Base-by-base conservation (phyloP, 371 early-diverging fungal genomes). In the Coemansia sp. region DNA sequence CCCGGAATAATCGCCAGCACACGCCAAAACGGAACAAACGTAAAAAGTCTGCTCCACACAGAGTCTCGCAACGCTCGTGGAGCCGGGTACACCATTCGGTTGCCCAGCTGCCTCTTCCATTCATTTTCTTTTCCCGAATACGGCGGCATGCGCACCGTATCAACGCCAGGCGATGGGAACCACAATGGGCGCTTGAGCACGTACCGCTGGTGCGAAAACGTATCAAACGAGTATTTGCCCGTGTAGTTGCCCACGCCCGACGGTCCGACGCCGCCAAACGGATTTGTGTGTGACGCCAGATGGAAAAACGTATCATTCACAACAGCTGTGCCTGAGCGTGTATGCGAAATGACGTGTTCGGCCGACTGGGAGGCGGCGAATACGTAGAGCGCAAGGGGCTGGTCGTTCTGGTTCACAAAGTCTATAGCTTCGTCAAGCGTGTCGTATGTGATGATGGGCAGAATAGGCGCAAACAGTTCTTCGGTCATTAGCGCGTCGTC, bases 261-360 rank as follows among this genome's bases (percentile, higher is more conserved):
- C 4, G 79, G 67, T 3, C 97, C 97, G 8, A 89, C 86, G n/a
- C 97, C 98, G 65, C 96, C 97, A 79, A 96, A 96, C 32, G 97
- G 97, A n/a, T 92, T 66, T 29, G 72, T 62, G 39, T 83, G 77
- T 13, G 82, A 63, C 8, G 65, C 73, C 67, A 82, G 61, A 58
- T 83, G 82, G 46, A 92, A 80, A 64, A 94, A 59, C 13, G 87
- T 86, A 67, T 97, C 97, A 81, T 98, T 97, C 65, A 93, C 82
- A 28, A 82, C 66, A 2, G 86, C 88, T 60, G 84, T 86, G 23
- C 97, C 98, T 6, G 94, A 92, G 28, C 83, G 85, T 2, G 92
- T 91, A 19, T 80, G 72, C 17, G 74, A 79, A 19, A 76, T n/a
- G 9, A 82, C 62, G 21, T 66, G 58, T n/a, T 82, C 70, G 41